A percentile compares a stretch with the other conserved stretches of the same genome.
Evolutionary conservation across 306 rosid species (phyloP).

Genomic region (Lotus japonicus): DNA sequence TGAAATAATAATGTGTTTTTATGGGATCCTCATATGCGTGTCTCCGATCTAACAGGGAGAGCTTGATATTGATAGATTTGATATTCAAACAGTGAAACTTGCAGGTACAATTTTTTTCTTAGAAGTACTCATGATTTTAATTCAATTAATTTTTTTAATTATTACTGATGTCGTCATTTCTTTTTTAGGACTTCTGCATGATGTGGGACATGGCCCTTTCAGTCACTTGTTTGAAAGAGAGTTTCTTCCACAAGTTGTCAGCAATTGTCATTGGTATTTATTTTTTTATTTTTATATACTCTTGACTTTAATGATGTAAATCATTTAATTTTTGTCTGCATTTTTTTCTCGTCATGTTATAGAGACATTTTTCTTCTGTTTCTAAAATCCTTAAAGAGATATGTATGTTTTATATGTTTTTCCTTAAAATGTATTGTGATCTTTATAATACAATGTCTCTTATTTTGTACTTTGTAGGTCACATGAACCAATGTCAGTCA

Average conservation of each 20-base stretch:
- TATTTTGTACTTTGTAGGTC: conserved; percentile 49
- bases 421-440: neutral
- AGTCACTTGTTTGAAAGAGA: conserved; percentile 93
- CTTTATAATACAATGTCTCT: neutral
- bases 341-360: neutral
- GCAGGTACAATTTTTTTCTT: conserved; percentile 55
- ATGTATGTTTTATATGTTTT: neutral
- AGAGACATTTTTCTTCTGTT: neutral
- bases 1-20: neutral
- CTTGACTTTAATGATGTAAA: neutral
- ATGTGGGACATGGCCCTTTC: conserved; percentile 95
- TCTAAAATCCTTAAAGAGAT: neutral
- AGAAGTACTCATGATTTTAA: neutral
- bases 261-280: conserved; percentile 56
- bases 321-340: conserved; percentile 10
- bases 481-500: conserved; percentile 84
- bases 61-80: conserved; percentile 75
- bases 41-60: conserved; percentile 64
- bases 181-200: conserved; percentile 84
- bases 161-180: neutral
- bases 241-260: conserved; percentile 67
- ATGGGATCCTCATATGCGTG: neutral
- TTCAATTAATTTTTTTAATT: conserved; percentile 2
- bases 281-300: neutral
- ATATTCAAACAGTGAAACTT: conserved; percentile 83